Conservation (phyloP, 2,329 filamentous ascomycete species). For the Onygena corvina region DNA sequence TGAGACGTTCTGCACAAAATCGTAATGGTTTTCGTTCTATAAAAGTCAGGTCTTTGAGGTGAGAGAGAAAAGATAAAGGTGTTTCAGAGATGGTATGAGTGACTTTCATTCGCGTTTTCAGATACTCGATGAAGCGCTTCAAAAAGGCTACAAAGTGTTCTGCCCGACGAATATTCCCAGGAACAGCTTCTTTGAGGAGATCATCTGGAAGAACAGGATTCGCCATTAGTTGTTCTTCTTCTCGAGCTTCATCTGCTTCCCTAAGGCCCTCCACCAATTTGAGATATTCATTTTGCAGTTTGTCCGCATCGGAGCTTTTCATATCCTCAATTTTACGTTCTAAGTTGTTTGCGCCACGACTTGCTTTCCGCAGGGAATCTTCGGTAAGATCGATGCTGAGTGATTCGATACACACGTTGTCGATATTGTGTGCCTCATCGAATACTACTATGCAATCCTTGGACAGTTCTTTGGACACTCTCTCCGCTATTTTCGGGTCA, state of each 20-base stretch:
- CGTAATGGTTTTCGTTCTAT: conserved; percentile 89
- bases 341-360: conserved; percentile 77
- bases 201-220: conserved; percentile 92
- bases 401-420: conserved; percentile 98
- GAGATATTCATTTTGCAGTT: conserved; percentile 86
- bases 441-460: conserved; percentile 99
- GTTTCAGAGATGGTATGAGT: conserved; percentile 95
- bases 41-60: conserved; percentile 90
- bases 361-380: conserved; percentile 82
- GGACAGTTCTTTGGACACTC: conserved; percentile 87
- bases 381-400: conserved; percentile 94
- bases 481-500: conserved; percentile 92
- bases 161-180: conserved; percentile 87
- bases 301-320: conserved; percentile 89
- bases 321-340: conserved; percentile 87
- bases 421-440: conserved; percentile 97
- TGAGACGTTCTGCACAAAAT: conserved; percentile 89
- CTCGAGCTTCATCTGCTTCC: conserved; percentile 74
- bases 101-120: conserved; percentile 97
- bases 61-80: conserved; percentile 79
- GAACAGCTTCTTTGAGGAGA: conserved; percentile 85
- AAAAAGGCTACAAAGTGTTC: conserved; percentile 94
- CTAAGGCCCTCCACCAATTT: conserved; percentile 87
- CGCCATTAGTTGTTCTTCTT: conserved; percentile 94
- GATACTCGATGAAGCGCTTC: conserved; percentile 92